These are phyloP conservation scores for Testicularia cyperi DNA, from an alignment of 1,284 basidiomycete genomes.

Conservation along the genomic window DNA sequence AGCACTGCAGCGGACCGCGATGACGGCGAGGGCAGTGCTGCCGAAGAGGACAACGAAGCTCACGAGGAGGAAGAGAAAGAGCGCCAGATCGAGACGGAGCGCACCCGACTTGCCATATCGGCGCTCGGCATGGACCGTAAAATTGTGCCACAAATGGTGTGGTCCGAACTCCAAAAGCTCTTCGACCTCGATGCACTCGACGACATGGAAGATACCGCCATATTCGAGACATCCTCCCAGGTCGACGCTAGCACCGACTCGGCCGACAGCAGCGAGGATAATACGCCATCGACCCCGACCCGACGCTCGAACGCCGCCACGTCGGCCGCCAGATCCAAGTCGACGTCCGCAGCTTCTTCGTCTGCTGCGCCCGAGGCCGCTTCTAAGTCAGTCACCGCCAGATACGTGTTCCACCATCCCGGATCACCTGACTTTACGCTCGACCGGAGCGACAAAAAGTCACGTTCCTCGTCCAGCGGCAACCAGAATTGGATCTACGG, in stretches of 20 bases:
- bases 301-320: conserved; percentile 11
- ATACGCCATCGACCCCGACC: conserved; percentile 5
- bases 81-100: conserved; percentile 21
- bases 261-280: conserved; percentile 18
- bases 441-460: neutral
- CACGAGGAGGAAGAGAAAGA: conserved; percentile 24
- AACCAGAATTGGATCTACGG: conserved; percentile 34
- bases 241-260: conserved; percentile 21
- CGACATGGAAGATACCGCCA: conserved; percentile 41
- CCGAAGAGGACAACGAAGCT: conserved; percentile 6
- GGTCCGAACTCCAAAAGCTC: conserved; percentile 36
- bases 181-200: conserved; percentile 51
- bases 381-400: neutral
- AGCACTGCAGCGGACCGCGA: conserved; percentile 10
- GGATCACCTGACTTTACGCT: conserved; percentile 28
- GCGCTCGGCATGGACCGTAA: conserved; percentile 23
- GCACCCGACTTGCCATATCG: conserved; percentile 23
- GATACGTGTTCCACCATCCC: conserved; percentile 30
- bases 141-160: conserved; percentile 22
- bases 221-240: conserved; percentile 33
- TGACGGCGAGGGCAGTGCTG: conserved; percentile 8
- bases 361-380: no score
- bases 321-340: no score
- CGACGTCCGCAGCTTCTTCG: no score
- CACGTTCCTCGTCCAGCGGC: no score